Evolutionary conservation across 805 yeast species (phyloP), one percentile per base, ranked within the genome.

Genomic region (Metschnikowia colocasiae): DNA sequence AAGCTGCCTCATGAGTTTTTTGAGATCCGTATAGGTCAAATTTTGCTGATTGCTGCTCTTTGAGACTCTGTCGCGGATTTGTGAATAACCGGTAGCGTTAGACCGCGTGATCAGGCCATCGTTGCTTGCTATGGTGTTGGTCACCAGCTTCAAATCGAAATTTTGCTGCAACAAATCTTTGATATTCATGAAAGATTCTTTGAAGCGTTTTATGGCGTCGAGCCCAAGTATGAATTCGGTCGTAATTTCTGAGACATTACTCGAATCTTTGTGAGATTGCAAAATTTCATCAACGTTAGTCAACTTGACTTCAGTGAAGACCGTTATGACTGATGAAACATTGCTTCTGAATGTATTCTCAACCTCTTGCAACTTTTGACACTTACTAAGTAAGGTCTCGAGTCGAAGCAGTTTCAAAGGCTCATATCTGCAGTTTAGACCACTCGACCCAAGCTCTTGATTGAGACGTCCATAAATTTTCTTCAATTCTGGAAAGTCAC

Each of bases 401-500:
- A 54, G 45, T 10, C 45, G 37, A 9, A 56, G 45, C 26, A 34
- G 46, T 32, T 56, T 56, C 8, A 40, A 33, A 9, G 58, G 58
- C 40, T 48, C 49, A 35, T 52, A 56, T 13, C 47, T 49, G 36
- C 50, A 30, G 6, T 40, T n/a, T 15, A 54, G 27, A 3, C 57
- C 59, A 19, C 43, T 34, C 12, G 22, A 16, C n/a, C 46, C 39
- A 20, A 56, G 41, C 19, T 44, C 46, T 18, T 33, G 36, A 16
- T 45, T 31, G 9, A 52, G 31, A 2, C 42, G 6, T n/a, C 50
- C 50, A 30, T 26, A 39, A 8, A 54, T 48, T n/a, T 32, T 36
- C 20, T 49, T 36, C 13, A 56, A 39, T 35, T 56, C 57, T 10
- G 59, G 57, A 12, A 52, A 23, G 20, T 54, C 58, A 25, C 47